Conservation (phyloP, 257 asterid species). For the Cinchona pubescens region DNA sequence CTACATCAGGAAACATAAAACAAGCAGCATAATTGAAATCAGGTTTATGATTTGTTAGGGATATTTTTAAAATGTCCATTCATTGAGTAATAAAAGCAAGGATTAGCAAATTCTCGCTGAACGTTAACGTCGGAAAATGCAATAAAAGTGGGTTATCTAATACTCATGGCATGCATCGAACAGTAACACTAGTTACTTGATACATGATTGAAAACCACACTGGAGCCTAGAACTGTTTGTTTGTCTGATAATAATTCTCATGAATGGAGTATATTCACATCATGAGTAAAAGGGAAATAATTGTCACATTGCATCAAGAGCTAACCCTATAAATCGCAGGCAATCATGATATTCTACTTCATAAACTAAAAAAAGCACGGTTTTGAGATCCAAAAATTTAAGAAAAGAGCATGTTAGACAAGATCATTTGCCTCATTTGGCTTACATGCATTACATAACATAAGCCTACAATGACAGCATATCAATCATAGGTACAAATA, state of each 20-base stretch:
- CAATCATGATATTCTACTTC: no score
- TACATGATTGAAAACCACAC: not conserved
- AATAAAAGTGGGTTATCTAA: not conserved
- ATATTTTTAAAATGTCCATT: not conserved
- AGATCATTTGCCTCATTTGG: not conserved
- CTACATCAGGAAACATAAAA: not conserved
- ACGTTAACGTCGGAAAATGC: not conserved
- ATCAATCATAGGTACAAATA: not conserved
- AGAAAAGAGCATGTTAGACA: no score
- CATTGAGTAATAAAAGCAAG: not conserved
- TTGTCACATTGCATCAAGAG: not conserved
- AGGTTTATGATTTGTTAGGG: not conserved
- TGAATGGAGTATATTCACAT: not conserved
- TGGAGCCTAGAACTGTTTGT: not conserved
- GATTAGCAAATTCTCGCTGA: not conserved
- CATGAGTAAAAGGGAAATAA: not conserved
- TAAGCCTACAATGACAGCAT: not conserved
- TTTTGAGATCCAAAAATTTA: no score
- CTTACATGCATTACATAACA: no score
- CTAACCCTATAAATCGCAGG: no score
- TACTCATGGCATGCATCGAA: not conserved
- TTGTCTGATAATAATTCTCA: not conserved
- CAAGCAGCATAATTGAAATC: not conserved
- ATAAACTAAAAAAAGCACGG: no score
- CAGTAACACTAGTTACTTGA: not conserved